Conservation (phyloP, 176 grass and related monocot species). For the Coix lacrymajobi region DNA sequence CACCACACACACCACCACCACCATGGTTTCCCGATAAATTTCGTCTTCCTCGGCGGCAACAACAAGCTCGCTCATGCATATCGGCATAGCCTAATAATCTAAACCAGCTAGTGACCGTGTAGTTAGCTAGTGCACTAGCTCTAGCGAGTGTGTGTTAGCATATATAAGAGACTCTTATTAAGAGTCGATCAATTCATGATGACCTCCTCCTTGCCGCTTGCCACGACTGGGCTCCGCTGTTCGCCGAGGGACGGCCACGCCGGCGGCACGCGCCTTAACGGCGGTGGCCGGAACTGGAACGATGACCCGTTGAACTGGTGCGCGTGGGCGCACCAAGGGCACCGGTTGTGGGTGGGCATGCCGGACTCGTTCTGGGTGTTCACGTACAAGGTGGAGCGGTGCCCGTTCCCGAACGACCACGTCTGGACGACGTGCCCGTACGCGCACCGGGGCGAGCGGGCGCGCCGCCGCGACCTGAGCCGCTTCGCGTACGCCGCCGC, state of each 20-base stretch:
- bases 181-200: neutral
- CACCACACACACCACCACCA: too few relatives aligned
- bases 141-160: neutral
- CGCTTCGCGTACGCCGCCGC: conserved; percentile 26
- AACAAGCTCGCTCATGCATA: too few relatives aligned
- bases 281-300: too few relatives aligned
- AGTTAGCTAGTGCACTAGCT: too few relatives aligned
- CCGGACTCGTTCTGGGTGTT: conserved; percentile 56
- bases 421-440: conserved; percentile 58
- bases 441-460: conserved; percentile 51
- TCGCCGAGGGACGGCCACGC: neutral
- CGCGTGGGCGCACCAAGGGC: conserved; percentile 9
- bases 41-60: too few relatives aligned
- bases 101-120: too few relatives aligned
- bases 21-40: neutral
- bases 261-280: too few relatives aligned
- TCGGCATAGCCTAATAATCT: too few relatives aligned
- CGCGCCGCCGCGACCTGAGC: conserved; percentile 41
- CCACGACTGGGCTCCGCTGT: neutral
- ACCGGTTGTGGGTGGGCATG: conserved; percentile 37
- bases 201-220: neutral
- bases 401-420: conserved; percentile 20
- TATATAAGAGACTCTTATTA: too few relatives aligned
- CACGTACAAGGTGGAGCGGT: conserved; percentile 61
- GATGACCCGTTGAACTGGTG: neutral